Evolutionary conservation across 345 rosid species (phyloP).

Genomic region (Cardamine chenopodiifolia): DNA sequence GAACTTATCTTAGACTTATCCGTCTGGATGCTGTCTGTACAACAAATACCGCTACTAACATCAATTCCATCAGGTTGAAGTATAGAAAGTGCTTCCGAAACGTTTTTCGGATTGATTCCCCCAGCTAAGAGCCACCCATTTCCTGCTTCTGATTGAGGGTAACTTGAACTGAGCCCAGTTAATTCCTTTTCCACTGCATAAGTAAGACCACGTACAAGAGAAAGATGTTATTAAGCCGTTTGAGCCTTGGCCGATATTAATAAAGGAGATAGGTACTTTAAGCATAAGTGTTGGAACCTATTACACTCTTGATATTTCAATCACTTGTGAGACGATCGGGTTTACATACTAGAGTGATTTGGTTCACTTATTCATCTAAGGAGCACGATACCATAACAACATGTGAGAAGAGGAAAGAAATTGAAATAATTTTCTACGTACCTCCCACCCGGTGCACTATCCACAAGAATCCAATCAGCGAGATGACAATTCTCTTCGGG

Average conservation of each 20-base stretch:
- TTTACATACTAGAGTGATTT: not conserved
- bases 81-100: slow-evolving; percentile 58
- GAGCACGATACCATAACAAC: not conserved
- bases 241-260: not conserved
- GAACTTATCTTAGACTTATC: slow-evolving; percentile 61
- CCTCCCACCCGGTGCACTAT: slow-evolving; percentile 94
- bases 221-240: not conserved
- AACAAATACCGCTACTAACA: slow-evolving; percentile 86
- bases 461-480: slow-evolving; percentile 85
- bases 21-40: slow-evolving; percentile 66
- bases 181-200: slow-evolving; percentile 82
- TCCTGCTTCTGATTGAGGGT: slow-evolving; percentile 68
- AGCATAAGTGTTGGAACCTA: not conserved
- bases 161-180: slow-evolving; percentile 67
- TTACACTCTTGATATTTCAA: slow-evolving; percentile 4
- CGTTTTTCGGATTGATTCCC: slow-evolving; percentile 73
- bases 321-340: not conserved
- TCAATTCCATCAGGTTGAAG: slow-evolving; percentile 78
- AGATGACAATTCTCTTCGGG: slow-evolving; percentile 62
- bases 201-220: not conserved
- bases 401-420: slow-evolving; percentile 16
- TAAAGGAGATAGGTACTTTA: slow-evolving; percentile 9
- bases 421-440: slow-evolving; percentile 4
- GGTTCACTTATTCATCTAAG: not conserved
- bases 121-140: slow-evolving; percentile 90